Base-by-base conservation (phyloP, 495 filamentous ascomycete genomes). In the Parathielavia appendiculata region DNA sequence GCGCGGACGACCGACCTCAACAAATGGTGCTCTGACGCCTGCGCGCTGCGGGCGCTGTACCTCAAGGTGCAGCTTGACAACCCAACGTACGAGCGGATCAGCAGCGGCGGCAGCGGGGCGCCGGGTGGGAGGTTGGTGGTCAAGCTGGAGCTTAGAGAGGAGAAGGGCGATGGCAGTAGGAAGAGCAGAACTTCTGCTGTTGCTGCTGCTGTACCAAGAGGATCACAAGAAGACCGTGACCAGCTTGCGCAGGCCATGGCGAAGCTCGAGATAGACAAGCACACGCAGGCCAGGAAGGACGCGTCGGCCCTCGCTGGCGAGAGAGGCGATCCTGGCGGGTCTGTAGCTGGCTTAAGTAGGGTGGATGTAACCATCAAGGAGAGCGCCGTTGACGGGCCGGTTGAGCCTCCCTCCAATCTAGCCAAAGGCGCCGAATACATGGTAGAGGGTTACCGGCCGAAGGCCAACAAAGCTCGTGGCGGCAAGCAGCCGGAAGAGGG, bases 21-120 rank as follows among this genome's bases (percentile, higher is more conserved):
- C 71, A 86, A 86, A 66, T 98, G 95, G 90, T 98, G 93, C 68
- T 88, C 84, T 1, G 81, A 87, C 45, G 76, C 75, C 17, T 98
- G 93, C 77, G 87, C 86, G 1, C 79, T 84, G 61, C 78, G 86
- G 39, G 91, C 88, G 17, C 74, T 95, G 62, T 95, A 88, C 71
- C 76, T 98, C 58, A 86, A 89, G 62, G 87, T 92, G 40, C 93
- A 98, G 73, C 79, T 98, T 26, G 83, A 71, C 17, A 63, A 71
- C 41, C 68, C 68, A 34, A 69, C 57, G 32, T 71, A 67, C 34
- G 16, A 55, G 30, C 44, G 59, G 16, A 56, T 35, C 20, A 36
- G 47, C 2, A 44, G 35, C 6, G 26, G 38, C 38, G 47, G 26
- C 20, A 26, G 11, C 2, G 54, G 22, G 19, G n/a, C n/a, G n/a